Evolutionary conservation across 2,329 filamentous ascomycete genomes (phyloP).

Genomic region (Aspergillus sp.): DNA sequence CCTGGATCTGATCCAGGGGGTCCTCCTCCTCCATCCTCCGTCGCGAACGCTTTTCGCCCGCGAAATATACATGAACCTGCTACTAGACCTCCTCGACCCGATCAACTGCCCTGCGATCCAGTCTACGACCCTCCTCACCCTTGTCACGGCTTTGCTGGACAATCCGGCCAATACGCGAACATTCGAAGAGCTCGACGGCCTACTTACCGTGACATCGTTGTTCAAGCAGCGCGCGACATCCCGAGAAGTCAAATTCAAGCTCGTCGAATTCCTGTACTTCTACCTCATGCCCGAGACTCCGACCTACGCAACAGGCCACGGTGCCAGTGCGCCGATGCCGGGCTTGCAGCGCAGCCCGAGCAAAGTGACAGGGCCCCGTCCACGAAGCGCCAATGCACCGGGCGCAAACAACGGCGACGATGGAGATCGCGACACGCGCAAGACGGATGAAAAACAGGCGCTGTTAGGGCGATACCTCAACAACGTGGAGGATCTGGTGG

Average conservation of each 20-base stretch:
- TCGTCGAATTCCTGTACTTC: slow-evolving; percentile 97
- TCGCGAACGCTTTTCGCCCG: slow-evolving; percentile 78
- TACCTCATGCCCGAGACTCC: slow-evolving; percentile 90
- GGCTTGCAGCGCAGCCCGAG: slow-evolving; percentile 59
- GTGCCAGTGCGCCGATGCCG: slow-evolving; percentile 31
- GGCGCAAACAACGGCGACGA: slow-evolving; percentile 16
- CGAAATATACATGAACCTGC: slow-evolving; percentile 91
- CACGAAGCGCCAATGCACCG: slow-evolving; percentile 27
- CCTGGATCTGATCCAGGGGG: slow-evolving; percentile 80
- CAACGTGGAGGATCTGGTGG: slow-evolving; percentile 76
- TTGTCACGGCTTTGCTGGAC: slow-evolving; percentile 81
- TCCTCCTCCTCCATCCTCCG: slow-evolving; percentile 78
- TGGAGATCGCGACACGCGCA: slow-evolving; percentile 43
- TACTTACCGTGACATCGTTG: slow-evolving; percentile 81
- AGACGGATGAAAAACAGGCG: slow-evolving; percentile 72
- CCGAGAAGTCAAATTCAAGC: slow-evolving; percentile 83
- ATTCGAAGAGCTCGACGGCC: slow-evolving; percentile 84
- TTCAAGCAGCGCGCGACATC: slow-evolving; percentile 83
- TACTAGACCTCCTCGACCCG: slow-evolving; percentile 88
- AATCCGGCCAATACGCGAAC: slow-evolving; percentile 79
- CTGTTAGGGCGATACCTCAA: slow-evolving; percentile 67
- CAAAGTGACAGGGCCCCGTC: slow-evolving; percentile 54
- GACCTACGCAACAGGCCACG: slow-evolving; percentile 25
- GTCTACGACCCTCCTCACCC: slow-evolving; percentile 76
- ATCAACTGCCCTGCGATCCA: slow-evolving; percentile 88